Evolutionary conservation across 208 protist genomes (phyloP).

Genomic region (Balamuthia mandrillaris): DNA sequence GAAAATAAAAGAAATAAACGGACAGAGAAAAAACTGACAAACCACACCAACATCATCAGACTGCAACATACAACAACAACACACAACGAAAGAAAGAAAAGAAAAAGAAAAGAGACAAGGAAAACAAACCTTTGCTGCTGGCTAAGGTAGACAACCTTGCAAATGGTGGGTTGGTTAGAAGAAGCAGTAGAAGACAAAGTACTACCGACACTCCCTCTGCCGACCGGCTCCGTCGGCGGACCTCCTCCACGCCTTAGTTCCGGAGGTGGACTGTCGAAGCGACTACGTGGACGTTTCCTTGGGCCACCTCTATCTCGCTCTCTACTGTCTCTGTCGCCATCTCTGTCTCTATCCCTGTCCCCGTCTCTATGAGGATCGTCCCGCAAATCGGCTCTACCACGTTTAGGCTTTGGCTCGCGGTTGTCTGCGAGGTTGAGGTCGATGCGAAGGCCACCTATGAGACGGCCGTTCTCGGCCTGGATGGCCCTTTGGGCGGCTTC

Average conservation of each 20-base stretch:
- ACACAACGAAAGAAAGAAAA: too few relatives aligned
- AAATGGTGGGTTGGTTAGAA: not conserved
- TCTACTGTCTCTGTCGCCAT: not conserved
- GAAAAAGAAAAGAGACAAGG: too few relatives aligned
- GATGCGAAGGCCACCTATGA: not conserved
- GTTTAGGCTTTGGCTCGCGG: not conserved
- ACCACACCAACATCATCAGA: too few relatives aligned
- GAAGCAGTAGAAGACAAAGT: too few relatives aligned
- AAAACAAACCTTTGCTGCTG: not conserved
- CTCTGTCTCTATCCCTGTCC: not conserved
- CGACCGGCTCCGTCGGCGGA: too few relatives aligned
- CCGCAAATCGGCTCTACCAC: not conserved
- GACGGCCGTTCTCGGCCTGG: slow-evolving; percentile 2
- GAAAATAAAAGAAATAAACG: too few relatives aligned
- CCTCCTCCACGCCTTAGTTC: not conserved
- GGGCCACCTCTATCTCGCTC: not conserved
- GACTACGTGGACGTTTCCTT: not conserved
- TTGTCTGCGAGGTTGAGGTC: slow-evolving; percentile 32
- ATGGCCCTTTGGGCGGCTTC: not conserved
- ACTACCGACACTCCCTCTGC: too few relatives aligned
- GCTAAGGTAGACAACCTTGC: not conserved
- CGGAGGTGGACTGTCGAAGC: not conserved
- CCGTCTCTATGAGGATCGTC: not conserved
- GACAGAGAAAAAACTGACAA: too few relatives aligned
- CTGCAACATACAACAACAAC: too few relatives aligned